Evolutionary conservation across 768 basidiomycete genomes (phyloP).

Genomic region (Amanita inopinata): DNA sequence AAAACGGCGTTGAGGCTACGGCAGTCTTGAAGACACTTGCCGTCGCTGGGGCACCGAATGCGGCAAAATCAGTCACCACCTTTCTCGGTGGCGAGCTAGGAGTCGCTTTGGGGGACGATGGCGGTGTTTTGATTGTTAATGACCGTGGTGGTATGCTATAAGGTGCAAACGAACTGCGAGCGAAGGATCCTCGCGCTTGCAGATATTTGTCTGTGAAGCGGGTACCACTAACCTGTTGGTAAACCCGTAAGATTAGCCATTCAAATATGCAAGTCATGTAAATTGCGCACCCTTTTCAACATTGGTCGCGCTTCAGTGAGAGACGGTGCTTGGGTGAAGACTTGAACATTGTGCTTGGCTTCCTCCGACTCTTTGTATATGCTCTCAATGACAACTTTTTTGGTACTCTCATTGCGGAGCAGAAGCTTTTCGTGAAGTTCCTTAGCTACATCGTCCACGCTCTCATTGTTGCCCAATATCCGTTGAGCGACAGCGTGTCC

Average conservation of each 20-base stretch:
- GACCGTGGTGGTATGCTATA: slow-evolving; percentile 32
- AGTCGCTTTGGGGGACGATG: slow-evolving; percentile 30
- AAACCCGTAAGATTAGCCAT: slow-evolving; percentile 8
- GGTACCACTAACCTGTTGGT: slow-evolving; percentile 83
- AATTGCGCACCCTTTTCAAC: slow-evolving; percentile 59
- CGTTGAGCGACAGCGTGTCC: slow-evolving; percentile 88
- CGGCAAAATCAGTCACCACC: slow-evolving; percentile 81
- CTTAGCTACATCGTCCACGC: slow-evolving; percentile 91
- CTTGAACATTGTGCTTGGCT: slow-evolving; percentile 79
- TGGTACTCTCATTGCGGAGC: slow-evolving; percentile 91
- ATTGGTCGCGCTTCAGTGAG: slow-evolving; percentile 66
- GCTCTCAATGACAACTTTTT: slow-evolving; percentile 92
- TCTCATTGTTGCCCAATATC: slow-evolving; percentile 88
- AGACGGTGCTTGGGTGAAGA: slow-evolving; percentile 67
- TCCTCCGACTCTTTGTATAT: slow-evolving; percentile 92
- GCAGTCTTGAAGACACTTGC: slow-evolving; percentile 80
- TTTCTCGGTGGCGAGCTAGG: slow-evolving; percentile 69
- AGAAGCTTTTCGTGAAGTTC: slow-evolving; percentile 89
- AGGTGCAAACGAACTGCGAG: slow-evolving; percentile 42
- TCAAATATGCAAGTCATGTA: slow-evolving; percentile 5
- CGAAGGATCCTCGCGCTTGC: slow-evolving; percentile 51
- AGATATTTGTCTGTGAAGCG: slow-evolving; percentile 97
- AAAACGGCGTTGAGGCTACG: slow-evolving; percentile 73
- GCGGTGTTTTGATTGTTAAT: slow-evolving; percentile 26
- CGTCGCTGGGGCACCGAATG: slow-evolving; percentile 68